These are phyloP conservation scores for Rhizomucor miehei DNA, from an alignment of 371 early-diverging fungal genomes.

Conservation along the genomic window DNA sequence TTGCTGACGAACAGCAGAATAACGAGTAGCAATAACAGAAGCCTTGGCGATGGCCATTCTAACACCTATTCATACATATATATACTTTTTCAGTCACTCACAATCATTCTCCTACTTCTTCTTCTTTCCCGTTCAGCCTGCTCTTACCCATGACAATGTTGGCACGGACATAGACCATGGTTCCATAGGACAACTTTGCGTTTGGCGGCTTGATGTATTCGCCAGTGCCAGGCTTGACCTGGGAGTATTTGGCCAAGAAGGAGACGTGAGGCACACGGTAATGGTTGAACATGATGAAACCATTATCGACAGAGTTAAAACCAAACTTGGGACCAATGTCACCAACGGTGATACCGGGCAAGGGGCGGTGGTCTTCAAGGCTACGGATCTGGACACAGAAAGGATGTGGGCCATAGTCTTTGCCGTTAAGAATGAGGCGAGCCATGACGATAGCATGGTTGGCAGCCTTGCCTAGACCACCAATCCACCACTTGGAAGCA, in stretches of 20 bases:
- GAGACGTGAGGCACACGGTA: constrained; percentile 77
- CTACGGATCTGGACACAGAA: constrained; percentile 89
- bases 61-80: constrained; percentile 14
- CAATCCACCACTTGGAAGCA: constrained; percentile 91
- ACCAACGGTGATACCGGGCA: constrained; percentile 85
- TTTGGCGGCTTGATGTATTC: constrained; percentile 66
- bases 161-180: constrained; percentile 75
- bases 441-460: constrained; percentile 91
- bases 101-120: constrained; percentile 10
- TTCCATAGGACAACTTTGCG: constrained; percentile 72
- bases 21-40: constrained; percentile 45
- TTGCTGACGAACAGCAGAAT: constrained; percentile 51
- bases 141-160: constrained; percentile 54
- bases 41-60: constrained; percentile 55
- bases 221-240: constrained; percentile 65
- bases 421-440: constrained; percentile 74
- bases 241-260: constrained; percentile 79
- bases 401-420: constrained; percentile 80
- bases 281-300: constrained; percentile 75
- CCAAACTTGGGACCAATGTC: constrained; percentile 93
- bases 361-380: constrained; percentile 66
- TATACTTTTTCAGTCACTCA: neutral
- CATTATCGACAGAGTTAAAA: constrained; percentile 81
- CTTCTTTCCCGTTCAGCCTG: neutral
- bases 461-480: constrained; percentile 65